A percentile compares a stretch with the other conserved stretches of the same genome.
Conservation (phyloP, 306 rosid genomes). For the Lathyrus oleraceus region DNA sequence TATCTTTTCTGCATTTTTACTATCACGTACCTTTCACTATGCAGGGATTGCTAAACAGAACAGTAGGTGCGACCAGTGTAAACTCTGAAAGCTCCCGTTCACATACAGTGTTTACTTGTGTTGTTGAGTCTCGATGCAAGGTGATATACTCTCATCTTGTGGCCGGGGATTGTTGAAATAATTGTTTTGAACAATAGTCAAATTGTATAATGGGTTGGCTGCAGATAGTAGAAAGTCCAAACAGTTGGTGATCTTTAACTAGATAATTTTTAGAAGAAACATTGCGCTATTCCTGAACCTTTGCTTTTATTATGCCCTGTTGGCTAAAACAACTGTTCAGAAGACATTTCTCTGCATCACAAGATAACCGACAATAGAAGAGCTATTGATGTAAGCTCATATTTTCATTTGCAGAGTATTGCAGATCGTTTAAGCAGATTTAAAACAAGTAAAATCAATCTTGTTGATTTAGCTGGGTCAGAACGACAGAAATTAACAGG, state of each 20-base stretch:
- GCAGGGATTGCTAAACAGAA: constrained; percentile 86
- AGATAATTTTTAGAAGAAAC: neutral
- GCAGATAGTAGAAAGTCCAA: constrained; percentile 14
- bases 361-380: constrained; percentile 1
- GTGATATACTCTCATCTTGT: constrained; percentile 42
- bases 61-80: constrained; percentile 82
- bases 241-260: neutral
- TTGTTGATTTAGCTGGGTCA: constrained; percentile 96
- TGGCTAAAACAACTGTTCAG: constrained; percentile 20
- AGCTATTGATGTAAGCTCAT: constrained; percentile 29
- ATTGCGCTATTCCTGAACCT: constrained; percentile 2
- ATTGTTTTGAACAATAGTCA: constrained; percentile 3
- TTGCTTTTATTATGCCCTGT: neutral
- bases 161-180: neutral
- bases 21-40: constrained; percentile 27
- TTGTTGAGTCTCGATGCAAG: constrained; percentile 85
- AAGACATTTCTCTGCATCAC: neutral
- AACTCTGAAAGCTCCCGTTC: constrained; percentile 96
- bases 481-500: constrained; percentile 87
- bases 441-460: constrained; percentile 87
- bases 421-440: constrained; percentile 71
- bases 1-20: neutral
- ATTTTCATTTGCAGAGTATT: constrained; percentile 56
- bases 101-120: constrained; percentile 93
- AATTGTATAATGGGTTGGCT: constrained; percentile 8